Base-by-base conservation (phyloP, 768 basidiomycete genomes). In the Auricularia sp. region DNA sequence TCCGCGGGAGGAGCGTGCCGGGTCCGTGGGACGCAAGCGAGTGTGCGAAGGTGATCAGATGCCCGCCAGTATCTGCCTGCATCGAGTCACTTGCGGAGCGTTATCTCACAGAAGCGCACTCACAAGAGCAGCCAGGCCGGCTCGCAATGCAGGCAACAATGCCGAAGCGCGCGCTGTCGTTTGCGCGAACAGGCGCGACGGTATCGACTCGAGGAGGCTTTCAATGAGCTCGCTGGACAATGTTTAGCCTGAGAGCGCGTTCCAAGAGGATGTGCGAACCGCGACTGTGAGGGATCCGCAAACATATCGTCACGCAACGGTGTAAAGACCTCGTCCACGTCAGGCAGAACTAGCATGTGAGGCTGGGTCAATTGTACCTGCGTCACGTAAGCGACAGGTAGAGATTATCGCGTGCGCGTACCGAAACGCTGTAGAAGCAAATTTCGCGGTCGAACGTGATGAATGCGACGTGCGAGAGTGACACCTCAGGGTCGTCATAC, bases 241-340 rank as follows among this genome's bases (percentile, higher is more conserved):
- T 78, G 68, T 66, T 42, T 1, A 42, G 39, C 39, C 39, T 42
- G 8, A 2, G 47, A 29, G 56, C 47, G 34, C 29, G 14, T 5
- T 23, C 58, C 62, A 33, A 33, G 39, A 83, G 39, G 29, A 29
- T 29, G 29, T 14, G 39, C 39, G 66, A 67, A 93, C 91, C 87
- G 81, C 58, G 86, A 87, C 66, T 87, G 83, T 62, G 70, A 66
- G 14, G 92, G 88, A 65, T 91, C 82, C 10, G 88, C 93, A 66
- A 98, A 90, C 47, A 95, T 77, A 2, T 87, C 88, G 4, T 79
- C 76, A 21, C 78, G 78, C 29, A 93, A 73, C 0, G 97, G 97
- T 1, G 90, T 74, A 74, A 95, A 98, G 21, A 93, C 86, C 63
- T 99, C 97, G n/a, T 93, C 88, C 43, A 98, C 75, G 72, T 98